phyloP scores from a whole-genome alignment of 768 basidiomycete genomes.

The Suillus alpinus region DNA sequence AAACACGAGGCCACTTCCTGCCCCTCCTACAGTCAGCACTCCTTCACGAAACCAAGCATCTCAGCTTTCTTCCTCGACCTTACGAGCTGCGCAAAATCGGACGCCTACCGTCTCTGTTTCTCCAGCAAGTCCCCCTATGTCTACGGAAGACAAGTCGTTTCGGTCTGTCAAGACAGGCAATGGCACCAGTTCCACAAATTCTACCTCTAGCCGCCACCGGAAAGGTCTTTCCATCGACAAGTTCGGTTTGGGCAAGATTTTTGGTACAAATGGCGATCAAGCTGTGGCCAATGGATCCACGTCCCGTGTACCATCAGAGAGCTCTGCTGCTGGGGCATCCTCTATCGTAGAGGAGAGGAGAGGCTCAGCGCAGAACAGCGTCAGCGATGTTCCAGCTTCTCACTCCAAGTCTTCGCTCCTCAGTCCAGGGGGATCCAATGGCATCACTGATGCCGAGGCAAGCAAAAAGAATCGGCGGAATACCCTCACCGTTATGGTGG shows the following conservation, averaged over 20 bases:
- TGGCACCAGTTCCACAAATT: slow-evolving; percentile 33
- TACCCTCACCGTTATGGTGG: slow-evolving; percentile 86
- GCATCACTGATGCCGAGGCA: slow-evolving; percentile 20
- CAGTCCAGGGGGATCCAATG: slow-evolving; percentile 30
- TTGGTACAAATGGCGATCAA: slow-evolving; percentile 44
- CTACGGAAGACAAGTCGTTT: slow-evolving; percentile 27
- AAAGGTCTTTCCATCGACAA: slow-evolving; percentile 78
- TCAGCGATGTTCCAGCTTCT: slow-evolving; percentile 27
- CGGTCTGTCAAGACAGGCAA: slow-evolving; percentile 25
- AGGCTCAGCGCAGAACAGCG: slow-evolving; percentile 4
- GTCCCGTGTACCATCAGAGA: slow-evolving; percentile 44
- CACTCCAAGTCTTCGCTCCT: slow-evolving; percentile 30
- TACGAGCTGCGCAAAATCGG: slow-evolving; percentile 27
- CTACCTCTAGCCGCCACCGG: slow-evolving; percentile 51
- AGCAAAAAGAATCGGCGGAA: slow-evolving; percentile 70
- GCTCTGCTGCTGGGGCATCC: slow-evolving; percentile 25
- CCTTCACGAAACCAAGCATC: slow-evolving; percentile 22
- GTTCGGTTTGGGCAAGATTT: slow-evolving; percentile 75
- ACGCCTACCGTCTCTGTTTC: slow-evolving; percentile 35
- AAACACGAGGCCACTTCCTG: slow-evolving; percentile 31
- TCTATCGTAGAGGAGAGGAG: slow-evolving; percentile 20
- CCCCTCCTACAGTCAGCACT: slow-evolving; percentile 16
- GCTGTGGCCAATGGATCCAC: slow-evolving; percentile 29
- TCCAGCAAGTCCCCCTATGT: slow-evolving; percentile 41
- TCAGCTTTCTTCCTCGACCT: slow-evolving; percentile 22